A percentile compares a stretch with the other conserved stretches of the same genome.
phyloP scores from a whole-genome alignment of 176 grass and related monocot genomes.

The Elymus sibiricus region DNA sequence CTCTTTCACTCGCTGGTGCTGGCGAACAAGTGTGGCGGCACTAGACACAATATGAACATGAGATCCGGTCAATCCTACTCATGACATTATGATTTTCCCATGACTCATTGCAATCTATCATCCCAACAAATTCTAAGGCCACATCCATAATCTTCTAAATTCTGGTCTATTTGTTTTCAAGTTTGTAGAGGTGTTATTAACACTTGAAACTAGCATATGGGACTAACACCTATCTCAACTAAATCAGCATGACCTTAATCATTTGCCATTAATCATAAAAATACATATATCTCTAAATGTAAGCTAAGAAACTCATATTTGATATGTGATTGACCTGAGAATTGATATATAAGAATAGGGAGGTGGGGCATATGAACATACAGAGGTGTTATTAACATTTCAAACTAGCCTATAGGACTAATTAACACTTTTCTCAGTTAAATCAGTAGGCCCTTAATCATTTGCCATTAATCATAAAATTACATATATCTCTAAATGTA shows the following conservation, averaged over 20 bases:
- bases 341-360: not conserved
- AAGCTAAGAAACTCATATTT: not conserved
- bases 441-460: not conserved
- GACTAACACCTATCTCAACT: too few species aligned
- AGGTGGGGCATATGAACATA: not conserved
- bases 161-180: not conserved
- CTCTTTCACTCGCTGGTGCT: too few species aligned
- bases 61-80: not conserved
- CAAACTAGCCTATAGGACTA: not conserved
- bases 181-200: not conserved
- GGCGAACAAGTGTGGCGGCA: too few species aligned
- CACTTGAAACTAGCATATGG: not conserved
- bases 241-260: not conserved
- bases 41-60: too few species aligned
- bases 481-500: not conserved
- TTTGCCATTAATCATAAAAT: not conserved
- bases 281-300: not conserved
- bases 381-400: not conserved
- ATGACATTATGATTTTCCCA: not conserved
- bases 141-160: not conserved
- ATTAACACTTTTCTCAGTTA: too few species aligned
- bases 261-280: not conserved
- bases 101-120: not conserved
- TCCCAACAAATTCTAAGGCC: not conserved
- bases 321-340: not conserved